Evolutionary conservation across 2,329 filamentous ascomycete species (phyloP).

Genomic region (Dothistroma pini): DNA sequence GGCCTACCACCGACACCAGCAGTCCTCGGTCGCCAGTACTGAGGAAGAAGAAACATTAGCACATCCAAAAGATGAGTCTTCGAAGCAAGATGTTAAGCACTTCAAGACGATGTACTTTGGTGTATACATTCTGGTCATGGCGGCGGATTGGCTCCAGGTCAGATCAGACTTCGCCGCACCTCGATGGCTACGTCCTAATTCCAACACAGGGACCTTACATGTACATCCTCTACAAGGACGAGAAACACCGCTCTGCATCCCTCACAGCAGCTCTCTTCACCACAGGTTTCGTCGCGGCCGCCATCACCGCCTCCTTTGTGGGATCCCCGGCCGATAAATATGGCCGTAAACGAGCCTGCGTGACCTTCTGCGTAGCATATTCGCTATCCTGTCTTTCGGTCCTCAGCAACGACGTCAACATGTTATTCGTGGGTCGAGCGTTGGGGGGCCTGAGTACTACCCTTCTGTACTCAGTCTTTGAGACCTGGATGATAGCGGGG

Average conservation of each 20-base stretch:
- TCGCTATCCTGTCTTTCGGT: slow-evolving; percentile 53
- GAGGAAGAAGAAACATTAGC: not conserved
- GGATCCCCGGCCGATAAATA: slow-evolving; percentile 50
- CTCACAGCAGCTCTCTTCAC: slow-evolving; percentile 45
- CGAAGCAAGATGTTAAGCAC: slow-evolving; percentile 29
- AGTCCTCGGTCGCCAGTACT: not conserved
- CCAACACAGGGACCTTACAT: slow-evolving; percentile 44
- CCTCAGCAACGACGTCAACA: slow-evolving; percentile 42
- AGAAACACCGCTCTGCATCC: slow-evolving; percentile 46
- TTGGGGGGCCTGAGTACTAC: slow-evolving; percentile 56
- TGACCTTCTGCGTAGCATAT: slow-evolving; percentile 54
- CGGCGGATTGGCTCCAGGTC: slow-evolving; percentile 48
- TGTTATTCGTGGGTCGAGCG: slow-evolving; percentile 52
- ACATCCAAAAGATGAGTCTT: not conserved
- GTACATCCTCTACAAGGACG: slow-evolving; percentile 53
- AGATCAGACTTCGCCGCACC: not conserved
- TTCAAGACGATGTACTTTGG: slow-evolving; percentile 44
- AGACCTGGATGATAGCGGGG: slow-evolving; percentile 61
- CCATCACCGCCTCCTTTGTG: slow-evolving; percentile 46
- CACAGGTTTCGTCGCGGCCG: not conserved
- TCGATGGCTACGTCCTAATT: not conserved
- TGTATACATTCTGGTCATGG: slow-evolving; percentile 44
- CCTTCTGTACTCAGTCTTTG: slow-evolving; percentile 57
- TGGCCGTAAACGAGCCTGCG: slow-evolving; percentile 52
- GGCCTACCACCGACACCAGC: slow-evolving; percentile 17